Percentiles rank a stretch among this genome's conserved stretches.
Conservation (phyloP, 2,329 filamentous ascomycete species). For the Microthyrium microscopicum region DNA sequence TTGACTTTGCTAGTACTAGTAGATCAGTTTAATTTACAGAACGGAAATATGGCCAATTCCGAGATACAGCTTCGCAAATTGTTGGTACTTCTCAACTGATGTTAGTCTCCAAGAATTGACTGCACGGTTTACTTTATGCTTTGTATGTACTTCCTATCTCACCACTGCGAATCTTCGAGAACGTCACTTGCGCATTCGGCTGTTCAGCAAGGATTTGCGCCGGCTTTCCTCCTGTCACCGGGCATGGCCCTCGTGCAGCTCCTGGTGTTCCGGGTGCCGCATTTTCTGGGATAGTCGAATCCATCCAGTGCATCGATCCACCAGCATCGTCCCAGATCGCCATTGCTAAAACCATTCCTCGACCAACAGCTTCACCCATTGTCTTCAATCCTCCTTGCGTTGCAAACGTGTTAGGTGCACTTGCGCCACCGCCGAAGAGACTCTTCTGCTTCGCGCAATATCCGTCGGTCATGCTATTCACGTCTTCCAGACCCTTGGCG, state of each 20-base stretch:
- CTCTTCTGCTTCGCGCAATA: slow-evolving; percentile 42
- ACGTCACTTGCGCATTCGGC: slow-evolving; percentile 19
- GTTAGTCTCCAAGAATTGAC: too few relatives aligned
- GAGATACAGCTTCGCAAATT: too few relatives aligned
- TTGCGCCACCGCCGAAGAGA: slow-evolving; percentile 26
- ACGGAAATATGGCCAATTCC: too few relatives aligned
- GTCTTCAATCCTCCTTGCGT: slow-evolving; percentile 37
- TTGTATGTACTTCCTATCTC: slow-evolving; percentile 21
- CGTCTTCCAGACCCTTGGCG: slow-evolving; percentile 26
- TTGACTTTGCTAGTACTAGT: too few relatives aligned
- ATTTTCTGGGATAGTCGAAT: slow-evolving; percentile 42
- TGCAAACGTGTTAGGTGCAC: slow-evolving; percentile 35
- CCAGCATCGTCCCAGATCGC: slow-evolving; percentile 46
- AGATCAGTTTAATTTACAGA: too few relatives aligned
- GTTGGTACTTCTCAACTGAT: too few relatives aligned
- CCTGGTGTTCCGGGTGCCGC: slow-evolving; percentile 18
- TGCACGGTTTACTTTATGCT: too few relatives aligned
- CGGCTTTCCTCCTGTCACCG: slow-evolving; percentile 19
- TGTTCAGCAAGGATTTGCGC: slow-evolving; percentile 19
- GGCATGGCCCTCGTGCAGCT: slow-evolving; percentile 21
- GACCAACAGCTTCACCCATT: slow-evolving; percentile 37
- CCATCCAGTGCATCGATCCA: slow-evolving; percentile 56
- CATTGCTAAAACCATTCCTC: slow-evolving; percentile 50
- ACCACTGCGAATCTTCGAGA: slow-evolving; percentile 24
- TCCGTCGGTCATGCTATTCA: slow-evolving; percentile 38